phyloP scores from a whole-genome alignment of 345 rosid species.

The Melaleuca quinquenervia region DNA sequence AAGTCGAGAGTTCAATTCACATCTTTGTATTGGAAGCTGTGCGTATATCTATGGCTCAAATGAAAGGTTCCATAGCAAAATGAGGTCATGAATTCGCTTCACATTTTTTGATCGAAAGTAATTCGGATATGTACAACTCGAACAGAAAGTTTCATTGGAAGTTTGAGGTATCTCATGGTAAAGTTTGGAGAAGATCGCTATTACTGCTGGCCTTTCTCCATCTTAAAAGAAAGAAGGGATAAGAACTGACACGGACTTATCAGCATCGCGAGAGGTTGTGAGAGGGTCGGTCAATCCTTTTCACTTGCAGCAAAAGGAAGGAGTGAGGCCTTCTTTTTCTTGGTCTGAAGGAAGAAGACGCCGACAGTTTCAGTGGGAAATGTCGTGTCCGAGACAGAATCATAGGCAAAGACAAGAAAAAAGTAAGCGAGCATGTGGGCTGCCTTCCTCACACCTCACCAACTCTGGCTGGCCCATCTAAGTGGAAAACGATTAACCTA shows the following conservation, averaged over 20 bases:
- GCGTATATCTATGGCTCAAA: neutral
- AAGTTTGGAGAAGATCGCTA: neutral
- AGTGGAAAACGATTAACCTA: neutral
- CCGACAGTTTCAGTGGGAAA: neutral
- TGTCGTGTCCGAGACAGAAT: neutral
- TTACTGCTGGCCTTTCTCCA: neutral
- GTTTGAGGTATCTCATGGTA: neutral
- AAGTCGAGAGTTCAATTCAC: rapidly evolving
- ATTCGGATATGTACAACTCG: neutral
- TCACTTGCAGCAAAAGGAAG: neutral
- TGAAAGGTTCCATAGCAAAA: neutral
- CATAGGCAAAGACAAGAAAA: neutral
- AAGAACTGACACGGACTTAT: neutral
- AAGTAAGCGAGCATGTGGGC: neutral
- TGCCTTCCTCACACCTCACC: neutral
- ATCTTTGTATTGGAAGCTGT: rapidly evolving
- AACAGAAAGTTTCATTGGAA: neutral
- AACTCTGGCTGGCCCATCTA: neutral
- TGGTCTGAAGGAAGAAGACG: neutral
- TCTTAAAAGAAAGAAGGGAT: neutral
- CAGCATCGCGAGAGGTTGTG: neutral
- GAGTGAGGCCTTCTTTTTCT: neutral
- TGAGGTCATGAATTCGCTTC: rapidly evolving
- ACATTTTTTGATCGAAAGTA: neutral
- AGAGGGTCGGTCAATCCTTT: neutral